Base-by-base conservation (phyloP, 2,329 filamentous ascomycete species). In the Diaporthe ampelina region DNA sequence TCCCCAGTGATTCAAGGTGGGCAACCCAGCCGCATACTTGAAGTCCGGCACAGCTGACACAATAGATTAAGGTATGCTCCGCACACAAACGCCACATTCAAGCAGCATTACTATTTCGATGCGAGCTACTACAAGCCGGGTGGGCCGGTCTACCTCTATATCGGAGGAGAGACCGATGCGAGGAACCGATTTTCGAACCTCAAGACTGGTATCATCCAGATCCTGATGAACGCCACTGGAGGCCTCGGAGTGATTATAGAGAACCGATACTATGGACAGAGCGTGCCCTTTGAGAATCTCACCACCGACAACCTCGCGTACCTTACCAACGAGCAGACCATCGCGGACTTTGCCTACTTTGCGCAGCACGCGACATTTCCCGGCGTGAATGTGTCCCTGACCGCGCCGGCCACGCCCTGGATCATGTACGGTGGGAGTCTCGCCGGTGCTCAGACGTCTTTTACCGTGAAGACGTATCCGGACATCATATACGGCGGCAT, bases 61-160 rank as follows among this genome's bases (percentile, higher is more conserved):
- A 5, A 1, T 32, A 2, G 13, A 26, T 68, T 1, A 54, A 68
- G 63, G 11, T 87, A 86, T 78, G 77, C 78, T 17, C 84, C 82
- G 6, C 85, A 84, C 76, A 83, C 83, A 17, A 84, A 85, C 73
- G 86, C 82, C 24, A 90, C 87, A 1, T 90, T 90, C 78, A 83
- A 84, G 67, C 88, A 90, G 79, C 84, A 88, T 61, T 91, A 88
- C 78, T 89, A 87, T 78, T 87, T 89, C 59, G 88, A 88, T 76
- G 82, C 84, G 7, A 84, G 85, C 0, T 89, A 89, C 79, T 90
- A 90, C 78, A 85, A 87, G 76, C 83, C 88, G 17, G 88, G 89
- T 24, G 88, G 88, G 0, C 89, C 81, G 6, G 81, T 83, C 0
- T 81, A 79, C 48, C 77, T 81, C 73, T 83, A 80, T 58, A 80